Percentiles rank a stretch among this genome's conserved stretches.
These are phyloP conservation scores for Pyropia yezoensis DNA, from an alignment of 23 red algal species.

Conservation along the genomic window DNA sequence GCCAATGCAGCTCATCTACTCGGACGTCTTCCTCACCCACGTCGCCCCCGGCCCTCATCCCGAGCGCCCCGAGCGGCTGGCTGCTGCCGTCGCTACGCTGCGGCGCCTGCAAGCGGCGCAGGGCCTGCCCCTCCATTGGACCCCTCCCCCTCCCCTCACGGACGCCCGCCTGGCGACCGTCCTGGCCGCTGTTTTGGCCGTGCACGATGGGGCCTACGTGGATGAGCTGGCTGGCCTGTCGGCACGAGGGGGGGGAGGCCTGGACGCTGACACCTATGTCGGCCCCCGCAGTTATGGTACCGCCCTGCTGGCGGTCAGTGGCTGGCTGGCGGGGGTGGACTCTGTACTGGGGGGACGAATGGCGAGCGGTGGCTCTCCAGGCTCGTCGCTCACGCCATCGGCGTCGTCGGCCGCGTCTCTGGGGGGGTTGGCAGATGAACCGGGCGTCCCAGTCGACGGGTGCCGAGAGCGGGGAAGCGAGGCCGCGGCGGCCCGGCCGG, in stretches of 20 bases:
- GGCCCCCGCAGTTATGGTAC: conserved; percentile 28
- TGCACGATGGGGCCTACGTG: conserved; percentile 67
- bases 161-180: conserved; percentile 20
- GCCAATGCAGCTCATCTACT: conserved; percentile 52
- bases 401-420: no score
- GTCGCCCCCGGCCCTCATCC: conserved; percentile 22
- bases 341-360: conserved; percentile 8
- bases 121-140: conserved; percentile 27
- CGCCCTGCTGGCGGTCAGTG: conserved; percentile 47
- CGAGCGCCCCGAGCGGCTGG: conserved; percentile 62
- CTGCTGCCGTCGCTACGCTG: conserved; percentile 25
- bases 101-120: conserved; percentile 1
- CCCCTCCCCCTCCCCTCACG: conserved; percentile 7
- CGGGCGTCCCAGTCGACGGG: no score
- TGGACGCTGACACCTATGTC: conserved; percentile 90
- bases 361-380: background rate
- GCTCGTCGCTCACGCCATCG: no score
- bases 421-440: no score
- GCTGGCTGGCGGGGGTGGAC: conserved; percentile 79
- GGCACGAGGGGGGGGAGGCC: conserved; percentile 10
- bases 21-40: conserved; percentile 43
- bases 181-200: conserved; percentile 17
- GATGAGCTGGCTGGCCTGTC: conserved; percentile 43
- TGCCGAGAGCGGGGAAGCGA: no score
- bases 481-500: no score